These are phyloP conservation scores for Acrocalymma vagum DNA, from an alignment of 2,329 filamentous ascomycete genomes.

Conservation along the genomic window DNA sequence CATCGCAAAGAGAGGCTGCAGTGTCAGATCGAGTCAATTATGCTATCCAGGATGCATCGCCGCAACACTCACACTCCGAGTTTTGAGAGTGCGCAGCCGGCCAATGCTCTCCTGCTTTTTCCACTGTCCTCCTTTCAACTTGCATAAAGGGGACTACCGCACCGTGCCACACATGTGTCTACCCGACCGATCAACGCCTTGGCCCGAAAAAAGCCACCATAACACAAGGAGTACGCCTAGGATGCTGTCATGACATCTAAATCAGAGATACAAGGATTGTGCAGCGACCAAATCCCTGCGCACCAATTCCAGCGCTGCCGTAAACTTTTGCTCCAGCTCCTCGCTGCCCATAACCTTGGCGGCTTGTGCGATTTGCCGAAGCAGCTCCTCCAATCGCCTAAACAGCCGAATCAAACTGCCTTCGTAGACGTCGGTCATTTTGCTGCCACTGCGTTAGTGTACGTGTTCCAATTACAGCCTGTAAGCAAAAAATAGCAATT, in stretches of 20 bases:
- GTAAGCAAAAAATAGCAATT: slow-evolving; percentile 49
- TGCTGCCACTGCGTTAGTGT: slow-evolving; percentile 62
- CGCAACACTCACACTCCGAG: no score
- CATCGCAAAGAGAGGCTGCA: slow-evolving; percentile 10
- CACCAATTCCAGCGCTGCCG: slow-evolving; percentile 83
- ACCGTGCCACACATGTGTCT: no score
- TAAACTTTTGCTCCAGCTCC: slow-evolving; percentile 91
- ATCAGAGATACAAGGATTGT: slow-evolving; percentile 82
- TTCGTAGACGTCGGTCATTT: slow-evolving; percentile 99
- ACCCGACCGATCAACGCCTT: no score
- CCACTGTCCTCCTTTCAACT: no score
- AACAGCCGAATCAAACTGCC: slow-evolving; percentile 96
- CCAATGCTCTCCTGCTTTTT: slow-evolving; percentile 28
- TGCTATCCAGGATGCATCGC: slow-evolving; percentile 33
- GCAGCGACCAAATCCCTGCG: slow-evolving; percentile 93
- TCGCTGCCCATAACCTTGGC: slow-evolving; percentile 98
- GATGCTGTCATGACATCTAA: slow-evolving; percentile 20
- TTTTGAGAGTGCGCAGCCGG: slow-evolving; percentile 18
- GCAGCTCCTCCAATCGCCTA: slow-evolving; percentile 90
- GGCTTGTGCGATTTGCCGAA: slow-evolving; percentile 94
- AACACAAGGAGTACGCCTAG: slow-evolving; percentile 19
- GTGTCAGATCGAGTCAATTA: slow-evolving; percentile 41
- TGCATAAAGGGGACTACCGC: no score
- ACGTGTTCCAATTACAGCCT: background rate
- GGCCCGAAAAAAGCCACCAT: no score